Conservation (phyloP, 495 filamentous ascomycete genomes). For the Acidomyces sp. region DNA sequence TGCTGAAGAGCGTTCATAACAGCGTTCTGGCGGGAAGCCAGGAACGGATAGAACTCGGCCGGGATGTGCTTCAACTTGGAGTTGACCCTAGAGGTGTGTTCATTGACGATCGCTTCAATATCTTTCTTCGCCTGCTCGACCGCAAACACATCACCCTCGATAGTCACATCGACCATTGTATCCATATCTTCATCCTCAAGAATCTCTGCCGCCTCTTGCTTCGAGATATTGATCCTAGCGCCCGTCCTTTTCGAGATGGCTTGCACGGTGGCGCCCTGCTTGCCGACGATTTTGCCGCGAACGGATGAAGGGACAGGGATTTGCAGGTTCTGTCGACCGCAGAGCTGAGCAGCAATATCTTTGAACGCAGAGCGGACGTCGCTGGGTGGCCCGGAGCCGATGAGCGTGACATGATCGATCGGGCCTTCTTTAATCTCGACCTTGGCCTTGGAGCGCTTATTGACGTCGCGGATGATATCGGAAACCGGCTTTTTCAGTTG, state of each 20-base stretch:
- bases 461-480: constrained; percentile 78
- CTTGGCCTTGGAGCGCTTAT: constrained; percentile 71
- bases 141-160: constrained; percentile 82
- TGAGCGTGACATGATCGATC: constrained; percentile 57
- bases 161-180: constrained; percentile 63
- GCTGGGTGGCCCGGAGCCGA: constrained; percentile 65
- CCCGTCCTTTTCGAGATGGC: constrained; percentile 72
- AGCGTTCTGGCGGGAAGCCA: constrained; percentile 67
- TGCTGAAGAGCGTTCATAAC: constrained; percentile 48
- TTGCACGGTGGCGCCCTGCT: constrained; percentile 77
- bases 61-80: constrained; percentile 67
- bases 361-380: constrained; percentile 69
- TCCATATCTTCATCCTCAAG: constrained; percentile 57
- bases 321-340: constrained; percentile 58
- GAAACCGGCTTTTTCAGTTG: constrained; percentile 69
- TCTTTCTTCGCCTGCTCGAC: constrained; percentile 67
- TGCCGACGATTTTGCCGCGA: constrained; percentile 79
- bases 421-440: constrained; percentile 56
- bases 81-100: constrained; percentile 69
- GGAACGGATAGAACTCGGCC: constrained; percentile 89
- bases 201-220: constrained; percentile 45
- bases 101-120: constrained; percentile 72
- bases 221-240: constrained; percentile 78
- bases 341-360: constrained; percentile 72
- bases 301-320: constrained; percentile 72